Evolutionary conservation across 169 alveolate genomes (phyloP).

Genomic region (Cyclospora cayetanensis): DNA sequence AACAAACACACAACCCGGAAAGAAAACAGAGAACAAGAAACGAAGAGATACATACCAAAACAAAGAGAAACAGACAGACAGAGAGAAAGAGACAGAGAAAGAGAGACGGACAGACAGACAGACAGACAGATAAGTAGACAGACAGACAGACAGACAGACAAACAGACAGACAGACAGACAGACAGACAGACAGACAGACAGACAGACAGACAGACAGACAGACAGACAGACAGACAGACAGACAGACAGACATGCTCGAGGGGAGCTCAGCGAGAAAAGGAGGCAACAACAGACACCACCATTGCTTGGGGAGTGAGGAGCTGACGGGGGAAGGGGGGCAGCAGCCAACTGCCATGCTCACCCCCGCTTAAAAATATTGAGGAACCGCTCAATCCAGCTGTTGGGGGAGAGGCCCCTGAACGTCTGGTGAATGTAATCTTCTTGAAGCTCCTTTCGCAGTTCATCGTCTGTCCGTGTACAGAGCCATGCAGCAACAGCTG

Average conservation of each 20-base stretch:
- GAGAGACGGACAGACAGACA: too few relatives aligned
- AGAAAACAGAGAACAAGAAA: neutral
- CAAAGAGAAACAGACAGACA: too few relatives aligned
- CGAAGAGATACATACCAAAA: neutral
- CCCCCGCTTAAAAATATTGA: conserved; percentile 75
- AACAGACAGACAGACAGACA: neutral
- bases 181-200: neutral
- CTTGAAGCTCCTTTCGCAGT: conserved; percentile 73
- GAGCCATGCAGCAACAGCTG: conserved; percentile 84
- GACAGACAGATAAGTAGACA: too few relatives aligned
- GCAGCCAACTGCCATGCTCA: too few relatives aligned
- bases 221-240: neutral
- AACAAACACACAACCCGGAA: neutral
- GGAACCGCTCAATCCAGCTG: conserved; percentile 74
- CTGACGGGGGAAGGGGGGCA: too few relatives aligned
- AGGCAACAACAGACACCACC: too few relatives aligned
- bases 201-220: neutral
- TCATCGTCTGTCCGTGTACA: conserved; percentile 81
- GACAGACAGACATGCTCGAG: too few relatives aligned
- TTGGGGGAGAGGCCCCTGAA: conserved; percentile 76
- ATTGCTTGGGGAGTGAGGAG: too few relatives aligned
- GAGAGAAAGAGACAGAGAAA: too few relatives aligned
- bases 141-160: too few relatives aligned
- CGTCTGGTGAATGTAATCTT: conserved; percentile 67
- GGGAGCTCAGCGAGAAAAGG: too few relatives aligned